Evolutionary conservation across 169 alveolate genomes (phyloP).

Genomic region (Theileria orientalis): DNA sequence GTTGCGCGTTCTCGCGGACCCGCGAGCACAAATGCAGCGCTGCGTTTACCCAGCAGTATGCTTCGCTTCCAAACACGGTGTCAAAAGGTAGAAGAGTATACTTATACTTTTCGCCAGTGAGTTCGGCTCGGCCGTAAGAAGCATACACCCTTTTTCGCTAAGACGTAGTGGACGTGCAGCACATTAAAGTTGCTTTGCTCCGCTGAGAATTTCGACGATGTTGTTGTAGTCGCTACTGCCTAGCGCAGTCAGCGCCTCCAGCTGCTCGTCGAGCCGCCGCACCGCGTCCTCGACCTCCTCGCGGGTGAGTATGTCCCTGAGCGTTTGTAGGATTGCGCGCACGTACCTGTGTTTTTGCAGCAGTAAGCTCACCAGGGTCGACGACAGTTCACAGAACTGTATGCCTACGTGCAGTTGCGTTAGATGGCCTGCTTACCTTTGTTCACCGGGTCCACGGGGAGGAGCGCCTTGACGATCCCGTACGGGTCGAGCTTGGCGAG

Average conservation of each 20-base stretch:
- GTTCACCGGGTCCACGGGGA: conserved; percentile 43
- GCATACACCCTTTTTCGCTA: conserved; percentile 23
- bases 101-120: conserved; percentile 41
- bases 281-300: background rate
- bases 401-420: conserved; percentile 27
- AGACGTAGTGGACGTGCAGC: background rate
- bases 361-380: conserved; percentile 37
- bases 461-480: conserved; percentile 20
- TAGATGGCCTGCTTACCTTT: conserved; percentile 21
- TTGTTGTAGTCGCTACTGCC: background rate
- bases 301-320: background rate
- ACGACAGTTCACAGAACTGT: conserved; percentile 50
- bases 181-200: conserved; percentile 8
- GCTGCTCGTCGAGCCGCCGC: background rate
- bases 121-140: conserved; percentile 71
- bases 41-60: conserved; percentile 10
- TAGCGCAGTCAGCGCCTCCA: background rate
- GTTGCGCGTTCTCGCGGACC: background rate
- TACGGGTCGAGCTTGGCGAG: conserved; percentile 13
- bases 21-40: background rate
- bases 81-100: conserved; percentile 55
- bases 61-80: conserved; percentile 39
- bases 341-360: conserved; percentile 41
- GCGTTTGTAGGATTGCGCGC: background rate
- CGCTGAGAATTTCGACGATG: background rate